These are phyloP conservation scores for Lentinula detonsa DNA, from an alignment of 768 basidiomycete genomes.

Conservation along the genomic window DNA sequence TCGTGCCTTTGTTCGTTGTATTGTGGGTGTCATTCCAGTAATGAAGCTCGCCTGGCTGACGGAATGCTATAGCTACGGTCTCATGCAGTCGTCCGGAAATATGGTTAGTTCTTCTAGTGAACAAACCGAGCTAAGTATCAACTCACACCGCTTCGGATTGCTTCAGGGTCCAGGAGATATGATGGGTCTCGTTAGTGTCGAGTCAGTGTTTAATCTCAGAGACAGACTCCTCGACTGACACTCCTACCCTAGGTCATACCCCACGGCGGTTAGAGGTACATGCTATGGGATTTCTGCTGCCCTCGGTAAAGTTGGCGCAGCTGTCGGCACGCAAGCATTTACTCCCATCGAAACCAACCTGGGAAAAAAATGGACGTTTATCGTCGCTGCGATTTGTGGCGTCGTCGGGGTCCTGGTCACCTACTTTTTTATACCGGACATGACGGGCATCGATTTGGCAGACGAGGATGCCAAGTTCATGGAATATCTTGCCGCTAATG, in stretches of 20 bases:
- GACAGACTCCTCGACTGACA: constrained; percentile 1
- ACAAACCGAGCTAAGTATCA: not conserved
- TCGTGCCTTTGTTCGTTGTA: constrained; percentile 60
- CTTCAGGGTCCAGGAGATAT: constrained; percentile 65
- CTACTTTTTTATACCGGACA: constrained; percentile 63
- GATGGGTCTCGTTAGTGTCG: constrained; percentile 59
- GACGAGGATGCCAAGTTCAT: constrained; percentile 62
- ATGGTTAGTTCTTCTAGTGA: constrained; percentile 28
- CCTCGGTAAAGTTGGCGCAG: constrained; percentile 58
- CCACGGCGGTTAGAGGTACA: constrained; percentile 63
- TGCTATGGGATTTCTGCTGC: constrained; percentile 68
- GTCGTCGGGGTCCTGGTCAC: constrained; percentile 57
- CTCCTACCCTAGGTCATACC: constrained; percentile 40
- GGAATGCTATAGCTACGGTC: constrained; percentile 42
- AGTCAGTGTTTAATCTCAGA: constrained; percentile 33
- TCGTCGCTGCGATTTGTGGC: constrained; percentile 65
- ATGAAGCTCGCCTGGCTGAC: not conserved
- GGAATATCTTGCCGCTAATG: constrained; percentile 52
- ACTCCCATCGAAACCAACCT: constrained; percentile 63
- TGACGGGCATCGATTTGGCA: constrained; percentile 60
- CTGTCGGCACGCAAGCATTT: constrained; percentile 65
- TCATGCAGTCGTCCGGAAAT: constrained; percentile 73
- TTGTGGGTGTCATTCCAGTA: constrained; percentile 35
- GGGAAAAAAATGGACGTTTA: constrained; percentile 70
- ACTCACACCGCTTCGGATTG: not conserved